These are phyloP conservation scores for Vanrija sp. DNA, from an alignment of 1,284 basidiomycete species.

Conservation along the genomic window DNA sequence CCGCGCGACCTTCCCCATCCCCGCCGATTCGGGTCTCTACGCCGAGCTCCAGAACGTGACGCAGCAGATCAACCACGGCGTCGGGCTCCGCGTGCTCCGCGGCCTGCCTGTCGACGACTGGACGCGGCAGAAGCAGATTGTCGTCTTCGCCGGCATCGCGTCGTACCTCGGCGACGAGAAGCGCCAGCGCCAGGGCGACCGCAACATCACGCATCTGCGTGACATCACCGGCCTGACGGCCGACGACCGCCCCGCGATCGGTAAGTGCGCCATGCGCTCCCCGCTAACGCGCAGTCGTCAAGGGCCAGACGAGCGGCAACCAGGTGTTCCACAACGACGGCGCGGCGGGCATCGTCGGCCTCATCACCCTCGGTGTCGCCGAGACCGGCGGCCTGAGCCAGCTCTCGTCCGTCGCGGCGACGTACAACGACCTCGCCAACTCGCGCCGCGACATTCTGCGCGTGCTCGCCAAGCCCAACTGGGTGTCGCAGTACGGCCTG, in stretches of 20 bases:
- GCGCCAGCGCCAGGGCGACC: conserved; percentile 15
- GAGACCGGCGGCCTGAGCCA: conserved; percentile 26
- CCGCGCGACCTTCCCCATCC: conserved; percentile 23
- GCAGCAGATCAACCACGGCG: conserved; percentile 21
- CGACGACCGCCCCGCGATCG: conserved; percentile 25
- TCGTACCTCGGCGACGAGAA: conserved; percentile 13
- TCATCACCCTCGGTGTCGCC: conserved; percentile 26
- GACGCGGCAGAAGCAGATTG: conserved; percentile 21
- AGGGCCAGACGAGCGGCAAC: conserved; percentile 29
- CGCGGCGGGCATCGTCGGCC: not conserved
- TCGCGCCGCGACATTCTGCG: conserved; percentile 23
- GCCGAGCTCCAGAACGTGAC: conserved; percentile 9
- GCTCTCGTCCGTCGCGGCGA: conserved; percentile 23
- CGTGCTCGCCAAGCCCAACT: conserved; percentile 22
- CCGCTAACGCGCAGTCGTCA: not conserved
- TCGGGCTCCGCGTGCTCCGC: conserved; percentile 25
- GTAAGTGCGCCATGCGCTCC: not conserved
- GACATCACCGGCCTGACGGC: conserved; percentile 26
- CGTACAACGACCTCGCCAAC: conserved; percentile 24
- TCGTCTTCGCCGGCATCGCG: conserved; percentile 25
- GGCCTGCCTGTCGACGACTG: conserved; percentile 28
- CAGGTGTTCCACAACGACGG: conserved; percentile 32
- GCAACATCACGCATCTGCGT: conserved; percentile 24
- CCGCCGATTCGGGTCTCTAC: conserved; percentile 13
- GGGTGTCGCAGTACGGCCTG: conserved; percentile 2